Conservation (phyloP, 2,329 filamentous ascomycete genomes). For the Xylaria multiplex region DNA sequence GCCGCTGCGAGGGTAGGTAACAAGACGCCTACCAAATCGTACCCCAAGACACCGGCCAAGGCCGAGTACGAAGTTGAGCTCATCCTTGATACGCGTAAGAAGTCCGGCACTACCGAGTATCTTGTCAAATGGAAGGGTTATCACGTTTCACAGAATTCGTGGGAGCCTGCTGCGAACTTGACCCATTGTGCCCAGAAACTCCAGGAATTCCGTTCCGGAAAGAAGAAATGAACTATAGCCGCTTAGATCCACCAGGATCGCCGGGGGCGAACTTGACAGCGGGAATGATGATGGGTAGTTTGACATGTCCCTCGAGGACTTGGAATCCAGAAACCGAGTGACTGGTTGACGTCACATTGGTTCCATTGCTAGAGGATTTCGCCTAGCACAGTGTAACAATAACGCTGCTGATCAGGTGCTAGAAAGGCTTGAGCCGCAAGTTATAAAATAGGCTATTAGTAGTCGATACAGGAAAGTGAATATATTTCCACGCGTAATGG, state of each 20-base stretch:
- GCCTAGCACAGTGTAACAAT: neutral
- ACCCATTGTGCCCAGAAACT: slow-evolving; percentile 48
- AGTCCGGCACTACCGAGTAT: slow-evolving; percentile 52
- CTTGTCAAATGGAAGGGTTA: slow-evolving; percentile 66
- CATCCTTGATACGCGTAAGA: slow-evolving; percentile 55
- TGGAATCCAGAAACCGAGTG: neutral
- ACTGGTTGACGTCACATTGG: neutral
- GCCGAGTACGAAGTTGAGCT: slow-evolving; percentile 58
- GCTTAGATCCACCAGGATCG: neutral
- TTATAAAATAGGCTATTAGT: neutral
- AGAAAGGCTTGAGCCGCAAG: neutral
- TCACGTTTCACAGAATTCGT: slow-evolving; percentile 57
- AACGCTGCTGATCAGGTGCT: neutral
- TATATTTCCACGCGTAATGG: neutral
- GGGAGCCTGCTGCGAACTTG: slow-evolving; percentile 63
- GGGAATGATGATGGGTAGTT: neutral
- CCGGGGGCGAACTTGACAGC: neutral
- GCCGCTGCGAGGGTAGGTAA: neutral
- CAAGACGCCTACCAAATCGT: slow-evolving; percentile 18
- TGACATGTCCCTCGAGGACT: neutral
- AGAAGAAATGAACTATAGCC: neutral
- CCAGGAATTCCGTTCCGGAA: slow-evolving; percentile 29
- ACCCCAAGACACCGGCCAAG: slow-evolving; percentile 27
- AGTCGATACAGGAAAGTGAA: neutral
- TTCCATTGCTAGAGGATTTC: neutral